phyloP scores from a whole-genome alignment of 2,329 filamentous ascomycete genomes.

The Erysiphe neolycopersici region DNA sequence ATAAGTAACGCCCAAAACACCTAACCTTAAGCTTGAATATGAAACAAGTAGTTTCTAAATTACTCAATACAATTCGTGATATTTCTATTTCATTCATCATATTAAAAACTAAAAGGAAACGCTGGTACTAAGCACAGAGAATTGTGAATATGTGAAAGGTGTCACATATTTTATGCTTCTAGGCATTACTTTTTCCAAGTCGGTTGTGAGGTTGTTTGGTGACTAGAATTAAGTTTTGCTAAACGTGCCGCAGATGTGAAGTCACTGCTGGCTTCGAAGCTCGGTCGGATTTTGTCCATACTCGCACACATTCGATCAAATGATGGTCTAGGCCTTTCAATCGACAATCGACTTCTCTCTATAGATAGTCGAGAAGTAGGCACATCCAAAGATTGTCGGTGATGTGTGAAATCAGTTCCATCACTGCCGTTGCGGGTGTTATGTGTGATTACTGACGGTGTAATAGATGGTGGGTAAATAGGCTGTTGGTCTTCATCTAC shows the following conservation, averaged over 20 bases:
- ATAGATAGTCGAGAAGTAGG: slow-evolving; percentile 7
- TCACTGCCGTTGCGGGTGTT: slow-evolving; percentile 68
- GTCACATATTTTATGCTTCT: slow-evolving; percentile 3
- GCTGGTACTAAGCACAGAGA: background rate
- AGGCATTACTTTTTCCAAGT: slow-evolving; percentile 5
- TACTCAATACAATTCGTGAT: background rate
- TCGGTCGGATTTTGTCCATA: slow-evolving; percentile 2
- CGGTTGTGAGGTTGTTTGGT: slow-evolving; percentile 12
- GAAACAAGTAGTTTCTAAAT: too few relatives aligned
- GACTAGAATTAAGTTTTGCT: slow-evolving; percentile 53
- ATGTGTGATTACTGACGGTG: slow-evolving; percentile 48
- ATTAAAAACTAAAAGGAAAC: too few relatives aligned
- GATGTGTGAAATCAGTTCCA: slow-evolving; percentile 64
- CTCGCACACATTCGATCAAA: slow-evolving; percentile 43
- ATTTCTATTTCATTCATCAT: background rate
- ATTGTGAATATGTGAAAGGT: background rate
- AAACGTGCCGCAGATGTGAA: slow-evolving; percentile 78
- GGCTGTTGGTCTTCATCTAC: slow-evolving; percentile 72
- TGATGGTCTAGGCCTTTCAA: slow-evolving; percentile 49
- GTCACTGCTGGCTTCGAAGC: slow-evolving; percentile 62
- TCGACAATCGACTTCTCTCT: slow-evolving; percentile 8
- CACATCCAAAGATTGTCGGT: slow-evolving; percentile 1
- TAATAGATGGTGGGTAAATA: slow-evolving; percentile 79
- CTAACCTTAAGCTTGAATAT: too few relatives aligned
- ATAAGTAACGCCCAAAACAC: too few relatives aligned